Evolutionary conservation across 2,329 filamentous ascomycete species (phyloP), one percentile per base, ranked within the genome.

Genomic region (Alternaria incomplexa): DNA sequence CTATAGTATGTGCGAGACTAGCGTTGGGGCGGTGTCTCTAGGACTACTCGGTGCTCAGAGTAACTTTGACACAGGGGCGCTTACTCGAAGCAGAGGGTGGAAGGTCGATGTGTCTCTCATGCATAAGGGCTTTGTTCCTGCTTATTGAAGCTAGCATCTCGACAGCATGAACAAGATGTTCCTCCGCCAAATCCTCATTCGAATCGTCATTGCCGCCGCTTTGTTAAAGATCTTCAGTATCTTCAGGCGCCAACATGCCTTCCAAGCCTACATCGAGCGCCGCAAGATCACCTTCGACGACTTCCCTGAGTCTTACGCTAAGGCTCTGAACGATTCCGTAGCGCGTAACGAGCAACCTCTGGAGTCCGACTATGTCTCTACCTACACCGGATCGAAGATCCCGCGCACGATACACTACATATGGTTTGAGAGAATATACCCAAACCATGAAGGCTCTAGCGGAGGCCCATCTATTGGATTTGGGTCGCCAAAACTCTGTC

Each of bases 321-420:
- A 46, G 26, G 59, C 50, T 3, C 60, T 70, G 7, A 68, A 70
- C 32, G 62, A 52, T 6, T 62, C 64, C 17, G 56, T 62, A 10
- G 36, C 57, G 8, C 6, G 56, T 3, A 44, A 52, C 15, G 32
- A 68, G 15, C 56, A 54, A 5, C 62, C 62, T 20, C 20, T 56
- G 9, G 64, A 65, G 45, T 65, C 66, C 43, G 52, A 67, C 50
- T 66, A 68, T 52, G 23, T 43, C 8, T 30, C 59, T 5, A 43
- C 55, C n/a, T 68, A 67, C 22, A 28, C 52, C 5, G 20, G 54
- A 2, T 50, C 32, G 9, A 43, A 56, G 32, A 70, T 70, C 22
- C 63, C 67, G 9, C 58, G 58, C 25, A 61, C 23, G 11, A 67
- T 70, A 6, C 66, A 70, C 36, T 70, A 65, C 59, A 68, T 70